Evolutionary conservation across 192 early-diverging fungal genomes (phyloP), one percentile per base, ranked within the genome.

Genomic region (Dissophora globulifera): DNA sequence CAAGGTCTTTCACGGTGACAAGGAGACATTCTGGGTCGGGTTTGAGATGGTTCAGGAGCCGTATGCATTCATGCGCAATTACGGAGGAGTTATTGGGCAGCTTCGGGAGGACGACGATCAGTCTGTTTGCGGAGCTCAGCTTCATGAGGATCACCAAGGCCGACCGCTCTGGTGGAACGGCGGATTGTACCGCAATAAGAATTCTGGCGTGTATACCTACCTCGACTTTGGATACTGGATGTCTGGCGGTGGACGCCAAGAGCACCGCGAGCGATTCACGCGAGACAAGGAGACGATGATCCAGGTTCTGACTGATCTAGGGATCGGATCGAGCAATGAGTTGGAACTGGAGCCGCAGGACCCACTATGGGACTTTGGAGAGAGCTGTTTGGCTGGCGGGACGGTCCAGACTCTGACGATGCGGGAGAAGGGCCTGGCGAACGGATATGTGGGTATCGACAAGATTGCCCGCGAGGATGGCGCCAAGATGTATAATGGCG

Each of bases 1-100:
- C 55, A 59, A 57, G 4, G 42, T 79, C 20, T 69, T 83, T 4
- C 80, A 84, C 50, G 88, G 89, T n/a, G 90, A 91, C 75, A 91
- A 91, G 62, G 90, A 91, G 61, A 84, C 88, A 0, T 91, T 88
- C 35, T 91, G 90, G 90, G 74, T 83, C 22, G 88, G 88, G 2
- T 83, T 74, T 33, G 90, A 90, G 66, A 83, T 87, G 81, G 52
- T 82, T 20, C 79, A 86, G 25, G 80, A 83, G 27, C 87, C 86
- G 1, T 86, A 86, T 53, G 63, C 76, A 13, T 87, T 84, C 30
- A 69, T 80, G 22, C 72, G 71, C 43, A 82, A 78, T 7, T 78
- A 81, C 58, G 85, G 81, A 10, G 86, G 79, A 10, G 82, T 80
- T 19, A 80, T 89, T 51, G 89, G 88, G 27, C 81, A 69, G 31